Base-by-base conservation (phyloP, 2,329 filamentous ascomycete species). In the Curvularia spicifera region DNA sequence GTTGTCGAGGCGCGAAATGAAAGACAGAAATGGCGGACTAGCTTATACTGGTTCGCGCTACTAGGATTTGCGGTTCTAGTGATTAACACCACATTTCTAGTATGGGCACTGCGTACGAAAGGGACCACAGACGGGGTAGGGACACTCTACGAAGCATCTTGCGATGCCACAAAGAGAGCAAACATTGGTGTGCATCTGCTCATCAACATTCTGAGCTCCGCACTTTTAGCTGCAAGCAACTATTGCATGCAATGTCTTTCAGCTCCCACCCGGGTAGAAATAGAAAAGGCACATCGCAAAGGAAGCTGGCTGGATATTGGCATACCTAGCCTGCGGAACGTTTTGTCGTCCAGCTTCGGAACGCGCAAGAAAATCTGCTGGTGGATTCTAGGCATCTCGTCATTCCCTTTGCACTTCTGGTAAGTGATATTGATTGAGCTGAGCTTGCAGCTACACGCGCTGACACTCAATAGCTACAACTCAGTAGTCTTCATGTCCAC, bases 241-340 rank as follows among this genome's bases (percentile, higher is more conserved):
- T 45, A 45, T 5, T 28, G 24, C 26, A 84, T 84, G 80, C 84
- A 86, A 58, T 75, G 80, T 20, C 68, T 86, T 12, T 78, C 72
- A 12, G 78, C 83, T 0, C 84, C 84, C 0, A 84, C 80, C 0
- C 71, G 84, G 24, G 57, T 66, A 8, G 82, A 85, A 40, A 68
- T 85, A 10, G 79, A 86, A 47, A 62, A 60, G 13, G 82, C 82
- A 0, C 84, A 87, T 69, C 49, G 60, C 0, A 61, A 66, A 46
- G 69, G 74, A 3, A 68, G 63, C 8, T 56, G 56, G 48, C 46
- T 63, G n/a, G 68, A 71, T 37, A 61, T 71, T 33, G 68, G 68
- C 4, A 56, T 71, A 12, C 61, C 58, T 1, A 63, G 66, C n/a
- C 12, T 68, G 28, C 37, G 65, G n/a, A 70, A 71, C 35, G n/a